These are phyloP conservation scores for Nigrograna mackinnonii DNA, from an alignment of 2,329 filamentous ascomycete species.

Conservation along the genomic window DNA sequence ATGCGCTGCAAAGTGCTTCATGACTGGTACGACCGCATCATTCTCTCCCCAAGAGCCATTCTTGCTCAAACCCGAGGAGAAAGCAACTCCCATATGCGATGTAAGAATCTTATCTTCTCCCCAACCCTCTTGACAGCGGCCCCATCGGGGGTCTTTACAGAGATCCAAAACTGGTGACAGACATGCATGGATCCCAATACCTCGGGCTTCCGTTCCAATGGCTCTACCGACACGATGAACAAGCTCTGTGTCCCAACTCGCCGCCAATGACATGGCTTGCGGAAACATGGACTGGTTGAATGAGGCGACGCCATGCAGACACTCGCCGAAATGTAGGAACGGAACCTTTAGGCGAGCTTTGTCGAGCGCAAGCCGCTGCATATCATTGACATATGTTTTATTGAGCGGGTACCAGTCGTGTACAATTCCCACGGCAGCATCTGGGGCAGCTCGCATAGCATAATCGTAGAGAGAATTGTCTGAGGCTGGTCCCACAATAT, in stretches of 20 bases:
- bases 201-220: slow-evolving; percentile 48
- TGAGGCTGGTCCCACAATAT: slow-evolving; percentile 44
- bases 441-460: slow-evolving; percentile 41
- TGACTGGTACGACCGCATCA: slow-evolving; percentile 48
- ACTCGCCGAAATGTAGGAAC: slow-evolving; percentile 49
- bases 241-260: slow-evolving; percentile 47
- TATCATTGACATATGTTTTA: slow-evolving; percentile 45
- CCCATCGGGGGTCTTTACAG: slow-evolving; percentile 50
- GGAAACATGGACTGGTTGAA: slow-evolving; percentile 53
- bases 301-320: slow-evolving; percentile 49
- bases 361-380: slow-evolving; percentile 44
- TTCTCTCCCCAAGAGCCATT: slow-evolving; percentile 47
- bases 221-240: slow-evolving; percentile 47
- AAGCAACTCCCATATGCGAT: slow-evolving; percentile 50
- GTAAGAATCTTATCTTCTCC: slow-evolving; percentile 52
- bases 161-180: slow-evolving; percentile 50
- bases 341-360: slow-evolving; percentile 46
- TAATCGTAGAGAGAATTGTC: slow-evolving; percentile 46
- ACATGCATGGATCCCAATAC: slow-evolving; percentile 51
- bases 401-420: slow-evolving; percentile 52
- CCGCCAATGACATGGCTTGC: slow-evolving; percentile 46
- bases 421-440: slow-evolving; percentile 45
- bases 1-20: slow-evolving; percentile 54
- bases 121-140: slow-evolving; percentile 51
- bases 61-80: slow-evolving; percentile 48